These are phyloP conservation scores for Sisymbrium altissimum DNA, from an alignment of 345 rosid genomes.

Conservation along the genomic window DNA sequence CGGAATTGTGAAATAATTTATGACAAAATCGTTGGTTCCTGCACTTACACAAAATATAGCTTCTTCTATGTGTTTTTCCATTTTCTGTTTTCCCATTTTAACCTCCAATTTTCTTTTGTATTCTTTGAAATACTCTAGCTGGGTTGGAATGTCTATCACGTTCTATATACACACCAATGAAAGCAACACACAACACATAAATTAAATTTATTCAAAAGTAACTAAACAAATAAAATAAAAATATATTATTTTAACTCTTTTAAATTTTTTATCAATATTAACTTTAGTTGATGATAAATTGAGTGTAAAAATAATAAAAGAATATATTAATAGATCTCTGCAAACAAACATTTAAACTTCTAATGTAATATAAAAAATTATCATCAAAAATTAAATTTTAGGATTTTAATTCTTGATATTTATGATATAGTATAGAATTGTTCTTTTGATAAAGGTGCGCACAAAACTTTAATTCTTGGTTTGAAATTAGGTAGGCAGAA, in stretches of 20 bases:
- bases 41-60: constrained; percentile 34
- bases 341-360: not conserved
- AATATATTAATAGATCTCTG: no score
- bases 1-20: constrained; percentile 39
- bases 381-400: no score
- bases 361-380: not conserved
- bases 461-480: no score
- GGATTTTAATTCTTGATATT: not conserved
- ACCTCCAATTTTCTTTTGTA: constrained; percentile 31
- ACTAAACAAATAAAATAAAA: not conserved
- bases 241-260: no score
- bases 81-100: constrained; percentile 26
- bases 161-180: constrained; percentile 10
- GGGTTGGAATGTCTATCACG: constrained; percentile 32
- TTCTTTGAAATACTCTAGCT: constrained; percentile 33
- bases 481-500: no score
- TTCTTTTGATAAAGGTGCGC: not conserved
- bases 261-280: no score
- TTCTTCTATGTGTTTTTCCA: constrained; percentile 35
- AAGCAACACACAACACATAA: constrained; percentile 1
- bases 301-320: no score
- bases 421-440: not conserved
- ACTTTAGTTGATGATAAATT: no score
- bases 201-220: not conserved
- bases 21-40: constrained; percentile 36